phyloP scores from a whole-genome alignment of 75 land plant genomes.

The Cupressus sempervirens region DNA sequence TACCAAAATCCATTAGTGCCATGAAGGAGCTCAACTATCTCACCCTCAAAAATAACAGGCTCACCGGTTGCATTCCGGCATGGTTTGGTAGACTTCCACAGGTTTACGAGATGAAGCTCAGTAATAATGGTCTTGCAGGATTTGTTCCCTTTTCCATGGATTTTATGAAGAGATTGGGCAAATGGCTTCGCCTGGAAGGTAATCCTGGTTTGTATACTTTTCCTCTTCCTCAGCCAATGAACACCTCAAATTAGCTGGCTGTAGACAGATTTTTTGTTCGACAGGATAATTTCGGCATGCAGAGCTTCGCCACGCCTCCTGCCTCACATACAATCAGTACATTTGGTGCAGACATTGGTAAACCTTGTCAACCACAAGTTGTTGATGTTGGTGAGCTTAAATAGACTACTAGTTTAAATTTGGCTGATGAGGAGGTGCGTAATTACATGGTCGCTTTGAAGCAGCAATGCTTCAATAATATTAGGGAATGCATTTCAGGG shows the following conservation, averaged over 20 bases:
- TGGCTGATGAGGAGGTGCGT: slow-evolving; percentile 2
- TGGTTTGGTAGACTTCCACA: slow-evolving; percentile 2
- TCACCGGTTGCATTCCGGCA: slow-evolving; percentile 43
- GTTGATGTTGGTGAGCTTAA: slow-evolving; percentile 13
- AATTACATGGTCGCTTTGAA: no score
- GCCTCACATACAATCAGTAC: slow-evolving; percentile 11
- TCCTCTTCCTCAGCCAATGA: neutral
- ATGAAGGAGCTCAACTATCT: slow-evolving; percentile 39
- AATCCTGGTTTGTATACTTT: slow-evolving; percentile 37
- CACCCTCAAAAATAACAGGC: slow-evolving; percentile 44
- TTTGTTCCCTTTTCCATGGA: slow-evolving; percentile 37
- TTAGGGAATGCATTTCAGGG: no score
- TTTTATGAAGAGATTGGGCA: slow-evolving; percentile 27
- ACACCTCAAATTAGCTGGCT: neutral
- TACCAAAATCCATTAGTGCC: slow-evolving; percentile 52
- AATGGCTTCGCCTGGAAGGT: slow-evolving; percentile 33
- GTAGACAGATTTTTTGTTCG: neutral
- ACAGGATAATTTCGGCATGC: slow-evolving; percentile 11
- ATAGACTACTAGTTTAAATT: slow-evolving; percentile 2
- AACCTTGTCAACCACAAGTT: neutral
- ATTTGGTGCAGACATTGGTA: neutral
- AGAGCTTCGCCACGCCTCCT: slow-evolving; percentile 15
- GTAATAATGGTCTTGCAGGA: slow-evolving; percentile 49
- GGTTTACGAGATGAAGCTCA: slow-evolving; percentile 35
- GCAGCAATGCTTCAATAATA: no score